These are phyloP conservation scores for Curvularia sp. DNA, from an alignment of 2,329 filamentous ascomycete species.

Conservation along the genomic window DNA sequence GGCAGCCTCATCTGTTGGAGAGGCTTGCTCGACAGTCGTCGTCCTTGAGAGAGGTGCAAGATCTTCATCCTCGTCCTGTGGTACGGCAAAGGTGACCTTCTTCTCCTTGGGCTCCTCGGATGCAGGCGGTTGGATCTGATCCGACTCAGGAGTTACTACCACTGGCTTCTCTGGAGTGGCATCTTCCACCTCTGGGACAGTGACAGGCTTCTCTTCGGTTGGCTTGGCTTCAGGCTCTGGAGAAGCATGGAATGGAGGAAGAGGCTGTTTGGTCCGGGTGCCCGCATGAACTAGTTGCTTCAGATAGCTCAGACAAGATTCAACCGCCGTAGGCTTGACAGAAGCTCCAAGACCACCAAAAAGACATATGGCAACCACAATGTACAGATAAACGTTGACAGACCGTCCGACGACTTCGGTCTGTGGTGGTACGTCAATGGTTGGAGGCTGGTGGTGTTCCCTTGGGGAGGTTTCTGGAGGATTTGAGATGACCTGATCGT, in stretches of 20 bases:
- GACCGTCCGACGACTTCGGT: slow-evolving; percentile 23
- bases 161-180: slow-evolving; percentile 8
- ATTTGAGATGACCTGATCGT: slow-evolving; percentile 30
- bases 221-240: slow-evolving; percentile 9
- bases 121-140: slow-evolving; percentile 10
- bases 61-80: slow-evolving; percentile 43
- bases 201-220: slow-evolving; percentile 9
- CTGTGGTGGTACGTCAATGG: slow-evolving; percentile 31
- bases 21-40: slow-evolving; percentile 41
- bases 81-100: slow-evolving; percentile 45
- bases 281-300: slow-evolving; percentile 20
- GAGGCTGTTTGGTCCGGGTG: slow-evolving; percentile 16
- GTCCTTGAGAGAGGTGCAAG: slow-evolving; percentile 44
- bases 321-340: slow-evolving; percentile 20
- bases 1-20: slow-evolving; percentile 25
- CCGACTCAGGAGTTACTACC: slow-evolving; percentile 14
- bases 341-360: slow-evolving; percentile 23
- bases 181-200: slow-evolving; percentile 12
- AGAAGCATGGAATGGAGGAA: slow-evolving; percentile 18
- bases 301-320: slow-evolving; percentile 27
- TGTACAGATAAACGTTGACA: slow-evolving; percentile 15
- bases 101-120: slow-evolving; percentile 38
- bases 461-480: slow-evolving; percentile 31
- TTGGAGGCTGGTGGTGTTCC: slow-evolving; percentile 22
- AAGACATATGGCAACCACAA: slow-evolving; percentile 20